Conservation (phyloP, 148 eudicot genomes). For the Chenopodium quinoa region DNA sequence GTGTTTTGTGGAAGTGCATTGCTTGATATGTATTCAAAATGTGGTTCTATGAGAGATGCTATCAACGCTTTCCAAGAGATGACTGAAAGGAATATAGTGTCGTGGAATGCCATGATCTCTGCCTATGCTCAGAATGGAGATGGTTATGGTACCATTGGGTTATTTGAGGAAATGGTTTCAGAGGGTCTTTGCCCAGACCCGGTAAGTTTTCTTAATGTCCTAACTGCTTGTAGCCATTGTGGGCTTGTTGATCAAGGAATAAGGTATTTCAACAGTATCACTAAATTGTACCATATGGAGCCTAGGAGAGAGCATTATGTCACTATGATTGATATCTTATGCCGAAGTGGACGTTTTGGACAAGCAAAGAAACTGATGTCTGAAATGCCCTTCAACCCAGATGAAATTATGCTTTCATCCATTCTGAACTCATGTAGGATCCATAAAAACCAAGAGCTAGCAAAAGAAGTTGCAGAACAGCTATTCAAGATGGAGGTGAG, state of each 20-base stretch:
- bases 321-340: constrained; percentile 62
- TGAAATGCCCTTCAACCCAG: constrained; percentile 62
- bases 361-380: constrained; percentile 58
- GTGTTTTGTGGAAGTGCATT: constrained; percentile 71
- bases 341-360: constrained; percentile 55
- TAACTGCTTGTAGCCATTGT: constrained; percentile 71
- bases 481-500: constrained; percentile 55
- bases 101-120: constrained; percentile 77
- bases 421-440: constrained; percentile 70
- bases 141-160: constrained; percentile 53
- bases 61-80: constrained; percentile 51
- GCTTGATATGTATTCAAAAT: constrained; percentile 81
- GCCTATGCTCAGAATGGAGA: constrained; percentile 83
- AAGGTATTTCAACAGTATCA: constrained; percentile 49
- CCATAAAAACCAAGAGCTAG: constrained; percentile 64
- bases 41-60: constrained; percentile 63
- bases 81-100: constrained; percentile 57
- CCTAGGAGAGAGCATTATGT: constrained; percentile 67
- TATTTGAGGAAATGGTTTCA: constrained; percentile 51
- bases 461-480: constrained; percentile 53
- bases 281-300: constrained; percentile 34
- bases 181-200: constrained; percentile 61
- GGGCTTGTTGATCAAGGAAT: constrained; percentile 73
- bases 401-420: constrained; percentile 72
- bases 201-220: constrained; percentile 61